phyloP scores from a whole-genome alignment of 208 protist genomes.

The Wallacemonas sp. region DNA sequence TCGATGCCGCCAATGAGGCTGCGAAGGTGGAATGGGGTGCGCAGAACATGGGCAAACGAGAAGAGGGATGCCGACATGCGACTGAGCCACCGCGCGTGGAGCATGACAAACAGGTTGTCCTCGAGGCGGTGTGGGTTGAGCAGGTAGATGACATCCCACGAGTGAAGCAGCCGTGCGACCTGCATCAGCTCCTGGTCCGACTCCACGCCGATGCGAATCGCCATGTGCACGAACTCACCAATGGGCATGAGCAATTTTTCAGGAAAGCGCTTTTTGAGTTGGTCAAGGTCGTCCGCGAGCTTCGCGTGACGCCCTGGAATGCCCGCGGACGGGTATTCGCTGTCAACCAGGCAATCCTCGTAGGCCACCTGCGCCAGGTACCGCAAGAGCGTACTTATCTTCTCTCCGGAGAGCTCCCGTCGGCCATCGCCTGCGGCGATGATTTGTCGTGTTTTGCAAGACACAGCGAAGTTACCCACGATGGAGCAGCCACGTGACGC shows the following conservation, averaged over 20 bases:
- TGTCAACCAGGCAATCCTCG: constrained; percentile 67
- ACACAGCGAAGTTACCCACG: constrained; percentile 86
- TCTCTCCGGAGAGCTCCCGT: constrained; percentile 53
- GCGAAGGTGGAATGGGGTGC: constrained; percentile 78
- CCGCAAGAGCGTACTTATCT: constrained; percentile 64
- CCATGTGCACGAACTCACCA: constrained; percentile 66
- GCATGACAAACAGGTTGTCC: constrained; percentile 69
- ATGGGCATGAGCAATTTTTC: constrained; percentile 81
- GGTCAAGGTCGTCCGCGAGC: constrained; percentile 56
- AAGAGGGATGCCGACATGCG: constrained; percentile 80
- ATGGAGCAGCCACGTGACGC: constrained; percentile 25
- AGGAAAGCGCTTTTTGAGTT: constrained; percentile 50
- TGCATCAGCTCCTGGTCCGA: constrained; percentile 74
- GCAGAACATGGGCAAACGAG: constrained; percentile 83
- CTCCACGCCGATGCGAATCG: constrained; percentile 63
- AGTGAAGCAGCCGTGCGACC: constrained; percentile 77
- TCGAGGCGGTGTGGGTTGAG: constrained; percentile 62
- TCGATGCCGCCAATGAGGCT: constrained; percentile 84
- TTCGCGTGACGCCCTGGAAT: constrained; percentile 74
- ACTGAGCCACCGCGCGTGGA: constrained; percentile 78
- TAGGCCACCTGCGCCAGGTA: constrained; percentile 62
- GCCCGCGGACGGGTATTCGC: constrained; percentile 57
- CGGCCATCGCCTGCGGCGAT: constrained; percentile 63
- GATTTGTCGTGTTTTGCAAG: constrained; percentile 77
- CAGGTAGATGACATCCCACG: constrained; percentile 85